Conservation (phyloP, 164 flowering plant genomes). For the Umbellularia californica region DNA sequence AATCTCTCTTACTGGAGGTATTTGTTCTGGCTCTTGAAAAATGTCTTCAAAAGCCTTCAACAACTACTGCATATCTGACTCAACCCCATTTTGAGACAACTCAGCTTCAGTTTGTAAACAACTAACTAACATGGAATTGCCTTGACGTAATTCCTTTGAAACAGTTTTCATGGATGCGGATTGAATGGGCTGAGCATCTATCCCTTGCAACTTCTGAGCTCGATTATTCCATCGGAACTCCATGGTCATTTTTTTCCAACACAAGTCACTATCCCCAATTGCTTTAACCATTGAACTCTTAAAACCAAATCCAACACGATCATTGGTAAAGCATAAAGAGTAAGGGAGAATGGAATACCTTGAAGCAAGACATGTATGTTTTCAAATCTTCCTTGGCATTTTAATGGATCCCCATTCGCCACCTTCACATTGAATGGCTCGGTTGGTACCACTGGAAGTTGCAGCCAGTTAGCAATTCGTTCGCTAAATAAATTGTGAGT, state of each 20-base stretch:
- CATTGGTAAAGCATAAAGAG: background rate
- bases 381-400: background rate
- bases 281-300: background rate
- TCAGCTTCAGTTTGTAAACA: background rate
- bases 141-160: background rate
- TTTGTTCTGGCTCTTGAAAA: background rate
- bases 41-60: background rate
- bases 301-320: background rate
- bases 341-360: background rate
- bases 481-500: constrained; percentile 14
- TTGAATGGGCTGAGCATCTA: background rate
- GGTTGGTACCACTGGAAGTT: background rate
- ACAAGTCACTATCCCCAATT: background rate
- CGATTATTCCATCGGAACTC: background rate
- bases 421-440: background rate
- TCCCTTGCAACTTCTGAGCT: background rate
- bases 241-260: background rate
- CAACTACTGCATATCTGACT: background rate
- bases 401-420: background rate
- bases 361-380: background rate
- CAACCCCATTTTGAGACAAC: background rate
- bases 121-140: constrained; percentile 1
- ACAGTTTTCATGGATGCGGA: background rate
- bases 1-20: background rate
- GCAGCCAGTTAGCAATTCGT: background rate